Base-by-base conservation (phyloP, 2,329 filamentous ascomycete genomes). In the Penicillium expansum region DNA sequence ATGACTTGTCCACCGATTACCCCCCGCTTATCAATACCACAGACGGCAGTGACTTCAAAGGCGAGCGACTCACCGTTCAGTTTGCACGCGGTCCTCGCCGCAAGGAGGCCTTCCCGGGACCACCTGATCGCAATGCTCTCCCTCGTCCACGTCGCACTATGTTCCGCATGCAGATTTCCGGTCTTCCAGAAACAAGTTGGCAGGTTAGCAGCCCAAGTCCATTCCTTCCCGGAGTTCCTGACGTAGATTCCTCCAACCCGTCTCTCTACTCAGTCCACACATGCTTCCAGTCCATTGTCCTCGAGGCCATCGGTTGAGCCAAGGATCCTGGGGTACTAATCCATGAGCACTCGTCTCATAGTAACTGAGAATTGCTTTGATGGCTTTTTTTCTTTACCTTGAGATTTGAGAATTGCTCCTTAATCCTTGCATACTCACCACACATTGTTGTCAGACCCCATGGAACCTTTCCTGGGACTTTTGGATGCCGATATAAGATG, bases 111-210 rank as follows among this genome's bases (percentile, higher is more conserved):
- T 86, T 85, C 75, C 81, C 82, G 69, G 81, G 81, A 61, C 80
- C 83, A 57, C 77, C 83, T 69, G 87, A 89, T 71, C 86, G 87
- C 67, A 83, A 83, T 66, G 69, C 65, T 60, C 82, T 84, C 70
- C 87, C 88, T 65, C 90, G 94, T 72, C 94, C 94, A 64, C 89
- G 94, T 73, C 92, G 94, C 76, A 99, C 94, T 67, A 87, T 92
- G 67, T 92, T 92, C 78, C 90, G 94, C 76, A 97, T 99, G 94
- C 89, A 93, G 78, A 95, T 99, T 73, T 90, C 90, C 82, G 93
- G 92, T 82, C 91, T 99, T 78, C 92, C 93, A 76, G 93, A 97
- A 83, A 99, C 94, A 83, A 97, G 92, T 86, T 99, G 94, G 94
- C 94, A 99, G 94, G 94, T 99, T 89, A 94, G 94, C 90, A 73